phyloP scores from a whole-genome alignment of 2,329 filamentous ascomycete genomes.

The Scolecobasidium constrictum region DNA sequence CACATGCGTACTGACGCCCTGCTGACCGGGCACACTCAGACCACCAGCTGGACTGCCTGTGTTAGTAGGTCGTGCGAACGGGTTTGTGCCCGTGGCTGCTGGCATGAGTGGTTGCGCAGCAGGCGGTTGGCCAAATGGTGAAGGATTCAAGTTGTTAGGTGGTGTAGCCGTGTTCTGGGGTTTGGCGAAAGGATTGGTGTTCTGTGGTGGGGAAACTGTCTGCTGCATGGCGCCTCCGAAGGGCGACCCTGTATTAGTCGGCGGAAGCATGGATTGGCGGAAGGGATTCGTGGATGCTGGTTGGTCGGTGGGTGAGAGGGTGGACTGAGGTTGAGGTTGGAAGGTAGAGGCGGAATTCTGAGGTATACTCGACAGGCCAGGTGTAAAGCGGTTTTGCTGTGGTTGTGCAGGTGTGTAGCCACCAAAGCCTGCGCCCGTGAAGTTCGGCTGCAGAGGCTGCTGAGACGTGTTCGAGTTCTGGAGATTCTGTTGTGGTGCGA shows the following conservation, averaged over 20 bases:
- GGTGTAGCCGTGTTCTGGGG: constrained; percentile 13
- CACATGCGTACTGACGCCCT: constrained; percentile 55
- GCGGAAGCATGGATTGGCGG: constrained; percentile 69
- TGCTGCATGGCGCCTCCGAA: constrained; percentile 32
- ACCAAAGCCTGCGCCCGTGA: constrained; percentile 72
- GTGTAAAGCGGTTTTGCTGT: constrained; percentile 23
- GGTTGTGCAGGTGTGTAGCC: constrained; percentile 66
- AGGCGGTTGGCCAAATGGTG: too few species aligned
- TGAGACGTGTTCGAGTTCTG: constrained; percentile 1
- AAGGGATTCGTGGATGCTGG: constrained; percentile 73
- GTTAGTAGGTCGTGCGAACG: constrained; percentile 49
- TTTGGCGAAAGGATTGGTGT: constrained; percentile 83
- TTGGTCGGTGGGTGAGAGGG: constrained; percentile 27
- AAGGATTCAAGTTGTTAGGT: constrained; percentile 25
- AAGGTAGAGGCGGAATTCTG: constrained; percentile 39
- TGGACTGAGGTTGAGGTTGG: constrained; percentile 22
- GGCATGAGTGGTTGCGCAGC: constrained; percentile 38
- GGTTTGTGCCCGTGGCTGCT: constrained; percentile 60
- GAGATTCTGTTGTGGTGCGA: constrained; percentile 17
- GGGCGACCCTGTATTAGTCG: constrained; percentile 20
- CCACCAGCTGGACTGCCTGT: constrained; percentile 25
- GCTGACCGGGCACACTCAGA: constrained; percentile 11
- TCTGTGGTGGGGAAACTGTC: constrained; percentile 45
- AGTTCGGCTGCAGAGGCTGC: constrained; percentile 40
- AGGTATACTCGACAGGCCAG: constrained; percentile 36